Base-by-base conservation (phyloP, 345 rosid species). In the Brassica cretica region DNA sequence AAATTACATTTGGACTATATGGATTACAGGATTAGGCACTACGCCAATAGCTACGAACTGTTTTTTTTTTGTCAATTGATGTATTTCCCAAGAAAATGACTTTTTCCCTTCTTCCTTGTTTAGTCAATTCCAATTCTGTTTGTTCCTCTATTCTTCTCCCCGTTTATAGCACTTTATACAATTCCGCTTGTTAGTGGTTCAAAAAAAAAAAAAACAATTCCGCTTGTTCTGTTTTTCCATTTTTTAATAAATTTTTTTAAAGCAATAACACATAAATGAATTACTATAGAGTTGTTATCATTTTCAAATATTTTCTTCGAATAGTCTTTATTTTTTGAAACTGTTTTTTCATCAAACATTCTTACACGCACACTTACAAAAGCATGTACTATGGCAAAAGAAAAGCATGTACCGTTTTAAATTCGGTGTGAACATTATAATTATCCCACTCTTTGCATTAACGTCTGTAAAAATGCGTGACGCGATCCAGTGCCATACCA, bases 401-500 rank as follows among this genome's bases (percentile, higher is more conserved):
- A 69, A 44, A 56, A 71, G 44, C 59, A 72, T 78, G 76, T 8
- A 65, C 4, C 32, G 10, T 51, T 63, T 56, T 35, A 72, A 66
- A 72, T 72, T 30, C 68, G 78, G 74, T 73, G 70, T 79, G 78
- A 62, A 78, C 64, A 15, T 66, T 78, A 66, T 21, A 46, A 25
- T 73, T 49, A 73, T 73, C 21, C 64, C 64, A 59, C 35, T 66
- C 41, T 66, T 72, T 66, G 67, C 24, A 72, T 37, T 79, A 65
- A 73, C 74, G 70, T 79, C 69, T 59, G 77, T 60, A 58, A 78
- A 78, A 78, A 78, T 78, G 68, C 74, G 73, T 78, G 69, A 78
- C 68, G 72, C 81, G 70, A 73, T 67, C 74, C 69, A 66, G 0
- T 44, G 24, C 56, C 77, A 78, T 66, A 60, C 71, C 60, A 63